Evolutionary conservation across 192 early-diverging fungal species (phyloP), one percentile per base, ranked within the genome.

Genomic region (Jimgerdemannia flammicorona): DNA sequence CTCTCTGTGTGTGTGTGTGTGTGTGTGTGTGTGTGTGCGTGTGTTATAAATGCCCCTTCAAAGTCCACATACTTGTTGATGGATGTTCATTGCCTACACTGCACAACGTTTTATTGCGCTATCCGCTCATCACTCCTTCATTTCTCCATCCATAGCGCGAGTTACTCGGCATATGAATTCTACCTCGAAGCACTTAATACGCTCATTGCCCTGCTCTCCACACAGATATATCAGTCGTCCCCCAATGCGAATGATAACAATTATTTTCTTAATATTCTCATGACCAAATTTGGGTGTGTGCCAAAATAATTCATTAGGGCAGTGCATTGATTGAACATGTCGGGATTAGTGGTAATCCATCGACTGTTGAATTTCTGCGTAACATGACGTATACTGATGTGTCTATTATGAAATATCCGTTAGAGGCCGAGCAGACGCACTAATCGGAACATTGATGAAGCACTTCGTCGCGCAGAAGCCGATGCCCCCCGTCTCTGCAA

Each of bases 261-360:
- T 74, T 92, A 90, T 69, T 93, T 93, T 84, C 76, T 92, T 71
- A 87, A 89, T 69, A 72, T 93, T n/a, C 71, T 90, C n/a, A 71
- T 89, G 70, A 65, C 77, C n/a, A 80, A 87, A 18, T 87, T 91
- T 73, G 83, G 86, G 90, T 91, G 72, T 8, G 70, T 70, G 10
- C 65, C 17, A 4, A 14, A n/a, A 63, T 67, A 42, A 40, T 73
- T 41, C 66, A 3, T 11, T 9, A 6, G 19, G 6, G 19, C 43
- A 9, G 19, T 43, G 49, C 20, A 29, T 29, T 29, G 29, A 29
- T 29, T 29, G 29, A 29, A 29, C 29, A 29, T 29, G 29, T 29
- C 29, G 29, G 29, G 29, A 29, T 29, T 29, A 29, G 29, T 29
- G 29, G 29, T 1, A 29, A 29, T 29, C 29, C 29, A 29, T 29